phyloP scores from a whole-genome alignment of 164 flowering plant genomes.

The Euptelea pleiosperma region DNA sequence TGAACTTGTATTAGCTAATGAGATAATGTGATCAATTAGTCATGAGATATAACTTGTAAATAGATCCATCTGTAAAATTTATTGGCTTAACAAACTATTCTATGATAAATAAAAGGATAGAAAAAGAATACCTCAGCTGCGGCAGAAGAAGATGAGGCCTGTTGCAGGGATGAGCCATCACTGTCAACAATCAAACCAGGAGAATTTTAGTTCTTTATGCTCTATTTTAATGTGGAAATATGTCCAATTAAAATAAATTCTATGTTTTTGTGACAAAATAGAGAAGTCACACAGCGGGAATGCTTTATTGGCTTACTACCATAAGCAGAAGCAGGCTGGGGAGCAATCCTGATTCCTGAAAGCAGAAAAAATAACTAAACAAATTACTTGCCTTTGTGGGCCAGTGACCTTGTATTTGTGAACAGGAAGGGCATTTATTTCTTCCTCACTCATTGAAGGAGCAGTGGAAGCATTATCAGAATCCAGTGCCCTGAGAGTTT shows the following conservation, averaged over 20 bases:
- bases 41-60: not conserved
- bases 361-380: not conserved
- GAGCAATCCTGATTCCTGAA: not conserved
- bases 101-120: not conserved
- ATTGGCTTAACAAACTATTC: not conserved
- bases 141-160: constrained; percentile 40
- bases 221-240: not conserved
- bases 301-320: not conserved
- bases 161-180: constrained; percentile 31
- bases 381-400: constrained; percentile 44
- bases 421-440: constrained; percentile 92
- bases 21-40: not conserved
- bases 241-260: not conserved
- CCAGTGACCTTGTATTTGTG: constrained; percentile 69
- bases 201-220: not conserved
- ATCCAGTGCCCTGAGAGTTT: constrained; percentile 49
- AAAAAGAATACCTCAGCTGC: constrained; percentile 35
- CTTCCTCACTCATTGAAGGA: constrained; percentile 29
- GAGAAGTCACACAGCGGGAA: not conserved
- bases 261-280: not conserved
- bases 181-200: constrained; percentile 27
- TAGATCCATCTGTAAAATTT: not conserved
- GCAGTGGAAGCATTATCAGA: no score
- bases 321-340: constrained; percentile 8
- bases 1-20: no score